phyloP scores from a whole-genome alignment of 2,329 filamentous ascomycete genomes.

The Tolypocladium tropicale region DNA sequence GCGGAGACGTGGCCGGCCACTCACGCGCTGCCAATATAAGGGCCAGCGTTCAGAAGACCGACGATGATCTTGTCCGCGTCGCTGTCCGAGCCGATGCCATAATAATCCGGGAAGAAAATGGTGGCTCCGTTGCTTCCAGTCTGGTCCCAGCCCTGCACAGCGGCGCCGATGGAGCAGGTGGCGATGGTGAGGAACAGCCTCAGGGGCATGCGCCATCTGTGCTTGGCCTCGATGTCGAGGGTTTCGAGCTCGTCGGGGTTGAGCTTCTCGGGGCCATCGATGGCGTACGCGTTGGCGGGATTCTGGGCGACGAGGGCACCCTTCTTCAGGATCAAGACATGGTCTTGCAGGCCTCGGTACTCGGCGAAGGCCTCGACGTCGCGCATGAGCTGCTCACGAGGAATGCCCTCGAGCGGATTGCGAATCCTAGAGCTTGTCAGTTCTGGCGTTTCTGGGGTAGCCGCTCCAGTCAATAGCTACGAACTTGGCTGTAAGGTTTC shows the following conservation, averaged over 20 bases:
- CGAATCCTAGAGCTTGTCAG: conserved; percentile 24
- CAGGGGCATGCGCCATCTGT: conserved; percentile 55
- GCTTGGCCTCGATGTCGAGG: conserved; percentile 48
- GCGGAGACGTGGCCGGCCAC: conserved; percentile 12
- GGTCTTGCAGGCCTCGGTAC: conserved; percentile 47
- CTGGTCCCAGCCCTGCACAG: conserved; percentile 57
- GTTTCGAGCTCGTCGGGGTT: conserved; percentile 44
- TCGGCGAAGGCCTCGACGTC: conserved; percentile 51
- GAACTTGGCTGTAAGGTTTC: conserved; percentile 33
- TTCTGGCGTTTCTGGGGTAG: background rate
- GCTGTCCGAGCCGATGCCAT: conserved; percentile 23
- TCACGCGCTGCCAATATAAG: conserved; percentile 35
- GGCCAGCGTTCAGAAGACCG: conserved; percentile 54
- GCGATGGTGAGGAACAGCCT: conserved; percentile 57
- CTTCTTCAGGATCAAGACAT: conserved; percentile 47
- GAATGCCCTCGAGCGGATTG: conserved; percentile 38
- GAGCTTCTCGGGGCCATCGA: conserved; percentile 45
- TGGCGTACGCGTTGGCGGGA: conserved; percentile 42
- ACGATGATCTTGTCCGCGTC: conserved; percentile 36
- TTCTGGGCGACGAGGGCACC: conserved; percentile 45
- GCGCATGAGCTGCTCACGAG: conserved; percentile 39
- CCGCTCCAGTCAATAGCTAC: conserved; percentile 6
- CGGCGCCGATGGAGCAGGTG: conserved; percentile 57
- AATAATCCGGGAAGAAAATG: conserved; percentile 43
- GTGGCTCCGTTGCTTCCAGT: conserved; percentile 54